Evolutionary conservation across 1,284 basidiomycete species (phyloP).

Genomic region (Trichosporon inkin): DNA sequence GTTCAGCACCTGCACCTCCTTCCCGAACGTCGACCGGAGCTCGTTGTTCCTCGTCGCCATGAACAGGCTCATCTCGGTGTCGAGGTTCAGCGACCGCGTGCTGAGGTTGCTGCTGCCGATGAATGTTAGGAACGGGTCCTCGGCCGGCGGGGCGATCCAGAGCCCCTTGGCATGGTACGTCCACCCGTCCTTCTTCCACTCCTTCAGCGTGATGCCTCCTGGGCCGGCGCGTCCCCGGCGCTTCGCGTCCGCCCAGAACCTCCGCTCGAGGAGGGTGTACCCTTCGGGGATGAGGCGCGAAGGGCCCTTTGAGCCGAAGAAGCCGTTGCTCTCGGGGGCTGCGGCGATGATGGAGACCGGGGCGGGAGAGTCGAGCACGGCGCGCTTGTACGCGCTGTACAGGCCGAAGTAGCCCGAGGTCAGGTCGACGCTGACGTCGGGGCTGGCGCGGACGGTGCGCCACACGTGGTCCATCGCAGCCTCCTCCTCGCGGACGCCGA

Average conservation of each 20-base stretch:
- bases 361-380: slow-evolving; percentile 60
- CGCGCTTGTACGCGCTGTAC: slow-evolving; percentile 72
- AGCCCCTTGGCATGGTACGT: slow-evolving; percentile 95
- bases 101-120: slow-evolving; percentile 97
- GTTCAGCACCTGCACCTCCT: slow-evolving; percentile 53
- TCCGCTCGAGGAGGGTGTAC: slow-evolving; percentile 81
- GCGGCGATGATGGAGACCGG: slow-evolving; percentile 70
- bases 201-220: slow-evolving; percentile 61
- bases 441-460: slow-evolving; percentile 30
- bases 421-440: slow-evolving; percentile 55
- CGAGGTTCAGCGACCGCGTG: slow-evolving; percentile 80
- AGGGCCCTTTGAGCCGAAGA: slow-evolving; percentile 81
- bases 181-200: slow-evolving; percentile 90
- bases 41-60: slow-evolving; percentile 63
- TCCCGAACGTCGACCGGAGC: slow-evolving; percentile 47
- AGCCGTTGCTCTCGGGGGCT: slow-evolving; percentile 83
- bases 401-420: slow-evolving; percentile 96
- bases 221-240: slow-evolving; percentile 55
- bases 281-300: slow-evolving; percentile 91
- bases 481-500: slow-evolving; percentile 78
- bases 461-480: slow-evolving; percentile 54
- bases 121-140: slow-evolving; percentile 68
- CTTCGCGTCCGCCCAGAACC: slow-evolving; percentile 70
- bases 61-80: slow-evolving; percentile 87
- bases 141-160: slow-evolving; percentile 11